Percentiles rank a stretch among this genome's conserved stretches.
These are phyloP conservation scores for Soucietia sequanensis DNA, from an alignment of 805 yeast species.

Conservation along the genomic window DNA sequence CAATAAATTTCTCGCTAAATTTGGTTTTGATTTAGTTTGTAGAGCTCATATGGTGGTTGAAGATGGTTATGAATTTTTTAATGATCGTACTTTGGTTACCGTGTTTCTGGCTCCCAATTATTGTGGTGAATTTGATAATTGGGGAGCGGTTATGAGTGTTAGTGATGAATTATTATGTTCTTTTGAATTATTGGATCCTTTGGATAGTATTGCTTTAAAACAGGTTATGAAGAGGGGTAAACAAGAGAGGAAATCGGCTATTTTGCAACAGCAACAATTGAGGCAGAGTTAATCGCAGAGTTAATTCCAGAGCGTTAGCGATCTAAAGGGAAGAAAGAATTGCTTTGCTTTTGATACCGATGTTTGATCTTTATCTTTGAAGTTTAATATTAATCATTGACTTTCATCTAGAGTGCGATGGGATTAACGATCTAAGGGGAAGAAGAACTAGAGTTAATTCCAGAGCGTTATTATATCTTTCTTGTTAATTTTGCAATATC, in stretches of 20 bases:
- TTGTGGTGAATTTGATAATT: slow-evolving; percentile 84
- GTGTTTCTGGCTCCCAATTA: slow-evolving; percentile 76
- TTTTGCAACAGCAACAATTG: slow-evolving; percentile 5
- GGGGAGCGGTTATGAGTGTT: slow-evolving; percentile 99
- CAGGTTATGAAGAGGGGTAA: slow-evolving; percentile 95
- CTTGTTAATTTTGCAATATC: too few species aligned
- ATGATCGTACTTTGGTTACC: slow-evolving; percentile 68
- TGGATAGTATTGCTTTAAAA: slow-evolving; percentile 88
- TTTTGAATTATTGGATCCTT: slow-evolving; percentile 89
- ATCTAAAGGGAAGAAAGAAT: too few species aligned
- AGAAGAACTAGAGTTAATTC: too few species aligned
- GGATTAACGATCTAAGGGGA: too few species aligned
- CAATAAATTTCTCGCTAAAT: slow-evolving; percentile 69
- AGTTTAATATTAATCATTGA: too few species aligned
- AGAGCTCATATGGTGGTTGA: slow-evolving; percentile 89
- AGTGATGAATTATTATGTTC: slow-evolving; percentile 89
- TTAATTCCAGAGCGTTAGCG: too few species aligned
- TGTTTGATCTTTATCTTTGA: too few species aligned
- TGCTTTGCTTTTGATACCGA: too few species aligned
- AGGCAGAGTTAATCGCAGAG: too few species aligned
- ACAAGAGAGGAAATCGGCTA: slow-evolving; percentile 73
- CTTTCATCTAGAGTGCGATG: too few species aligned
- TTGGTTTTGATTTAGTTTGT: slow-evolving; percentile 78
- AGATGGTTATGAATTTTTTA: slow-evolving; percentile 76
- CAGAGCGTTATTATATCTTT: too few species aligned